A percentile compares a stretch with the other conserved stretches of the same genome.
Conservation (phyloP, 2,329 filamentous ascomycete species). For the Phialophora expanda region DNA sequence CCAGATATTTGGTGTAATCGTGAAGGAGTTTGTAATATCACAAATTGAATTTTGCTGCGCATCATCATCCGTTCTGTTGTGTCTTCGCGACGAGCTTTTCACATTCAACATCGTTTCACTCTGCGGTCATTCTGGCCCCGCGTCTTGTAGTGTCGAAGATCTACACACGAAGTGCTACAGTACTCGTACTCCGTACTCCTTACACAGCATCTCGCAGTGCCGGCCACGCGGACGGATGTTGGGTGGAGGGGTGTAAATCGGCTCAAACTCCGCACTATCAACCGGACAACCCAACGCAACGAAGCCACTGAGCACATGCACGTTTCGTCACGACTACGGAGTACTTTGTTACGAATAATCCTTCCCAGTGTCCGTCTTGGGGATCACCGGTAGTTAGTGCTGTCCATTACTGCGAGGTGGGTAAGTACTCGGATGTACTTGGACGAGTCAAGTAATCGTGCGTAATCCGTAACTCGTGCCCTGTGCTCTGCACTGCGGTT, state of each 20-base stretch:
- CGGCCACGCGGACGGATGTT: not conserved
- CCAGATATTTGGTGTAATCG: constrained; percentile 5
- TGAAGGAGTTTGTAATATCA: constrained; percentile 13
- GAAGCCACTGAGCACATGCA: not conserved
- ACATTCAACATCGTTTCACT: not conserved
- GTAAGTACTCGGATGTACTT: not conserved
- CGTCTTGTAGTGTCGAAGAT: not conserved
- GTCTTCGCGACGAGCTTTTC: not conserved
- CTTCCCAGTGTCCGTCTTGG: too few species aligned
- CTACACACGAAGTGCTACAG: too few species aligned
- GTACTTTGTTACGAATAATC: not conserved
- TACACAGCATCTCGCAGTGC: not conserved
- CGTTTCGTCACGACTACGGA: not conserved
- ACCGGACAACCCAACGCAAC: too few species aligned
- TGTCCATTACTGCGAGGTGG: too few species aligned
- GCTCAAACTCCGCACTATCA: not conserved
- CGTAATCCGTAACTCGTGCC: not conserved
- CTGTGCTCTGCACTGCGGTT: not conserved
- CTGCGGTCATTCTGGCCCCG: not conserved
- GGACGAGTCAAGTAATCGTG: not conserved
- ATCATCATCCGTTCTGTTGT: not conserved
- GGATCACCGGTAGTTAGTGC: too few species aligned
- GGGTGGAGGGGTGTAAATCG: not conserved
- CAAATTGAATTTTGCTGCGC: not conserved
- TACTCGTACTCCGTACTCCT: too few species aligned